Evolutionary conservation across 148 eudicot genomes (phyloP), one percentile per base, ranked within the genome.

Genomic region (Drosera capensis): DNA sequence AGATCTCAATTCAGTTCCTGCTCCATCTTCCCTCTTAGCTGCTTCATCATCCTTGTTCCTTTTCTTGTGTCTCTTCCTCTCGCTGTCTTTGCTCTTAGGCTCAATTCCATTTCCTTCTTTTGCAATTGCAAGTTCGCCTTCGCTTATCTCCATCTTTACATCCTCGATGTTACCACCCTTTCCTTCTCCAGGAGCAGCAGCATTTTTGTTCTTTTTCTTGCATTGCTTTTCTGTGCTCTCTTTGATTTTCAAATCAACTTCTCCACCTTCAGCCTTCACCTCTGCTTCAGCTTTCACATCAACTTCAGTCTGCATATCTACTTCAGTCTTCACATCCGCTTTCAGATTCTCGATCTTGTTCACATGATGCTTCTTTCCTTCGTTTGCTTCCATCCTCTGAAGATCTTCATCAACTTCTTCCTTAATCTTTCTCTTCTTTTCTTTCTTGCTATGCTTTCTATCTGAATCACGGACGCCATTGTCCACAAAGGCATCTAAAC

Each of bases 371-470:
- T 11, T 34, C 13, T 34, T 34, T 14, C 38, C 38, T 34, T n/a
- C n/a, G n/a, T n/a, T n/a, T n/a, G n/a, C n/a, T n/a, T n/a, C n/a
- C n/a, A n/a, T n/a, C n/a, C n/a, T n/a, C n/a, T n/a, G n/a, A n/a
- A n/a, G n/a, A n/a, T n/a, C n/a, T n/a, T n/a, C 39, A 14, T 54
- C 46, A 25, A 7, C 51, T n/a, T n/a, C 43, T 12, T 48, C 34
- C 14, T 34, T 51, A 8, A 44, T 25, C 50, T 48, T 57, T 7
- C n/a, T 64, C 42, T 55, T 56, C 49, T 26, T 51, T 34, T 34
- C 38, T 11, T 34, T 11, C 2, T 3, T 34, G 52, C 20, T 39
- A 13, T 37, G 36, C 59, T 48, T 34, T 13, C 38, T 34, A 14
- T 34, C 38, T 11, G 13, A 34, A 11, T 34, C 38, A 34, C n/a